phyloP scores from a whole-genome alignment of 768 basidiomycete species.

The Pleurotus djamor region DNA sequence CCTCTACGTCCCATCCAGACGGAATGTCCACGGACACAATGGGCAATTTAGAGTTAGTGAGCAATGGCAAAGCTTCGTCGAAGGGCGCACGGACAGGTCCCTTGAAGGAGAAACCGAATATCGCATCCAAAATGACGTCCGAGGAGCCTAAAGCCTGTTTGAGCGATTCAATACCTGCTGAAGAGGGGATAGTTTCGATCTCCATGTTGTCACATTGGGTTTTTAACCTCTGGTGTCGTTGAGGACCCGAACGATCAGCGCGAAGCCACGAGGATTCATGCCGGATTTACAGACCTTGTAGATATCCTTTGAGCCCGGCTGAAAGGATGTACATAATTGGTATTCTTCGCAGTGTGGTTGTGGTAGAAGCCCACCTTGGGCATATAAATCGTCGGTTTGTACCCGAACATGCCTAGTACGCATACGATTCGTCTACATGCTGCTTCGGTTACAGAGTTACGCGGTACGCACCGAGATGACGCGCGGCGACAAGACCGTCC shows the following conservation, averaged over 20 bases:
- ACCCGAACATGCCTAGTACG: slow-evolving; percentile 82
- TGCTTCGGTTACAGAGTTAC: too few species aligned
- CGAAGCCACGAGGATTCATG: neutral
- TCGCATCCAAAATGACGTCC: slow-evolving; percentile 90
- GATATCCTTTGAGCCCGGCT: slow-evolving; percentile 93
- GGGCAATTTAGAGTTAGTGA: slow-evolving; percentile 65
- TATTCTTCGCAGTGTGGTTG: neutral
- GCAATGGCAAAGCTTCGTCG: slow-evolving; percentile 65
- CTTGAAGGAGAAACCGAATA: slow-evolving; percentile 98
- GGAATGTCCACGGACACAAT: slow-evolving; percentile 97
- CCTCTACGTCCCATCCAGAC: slow-evolving; percentile 93
- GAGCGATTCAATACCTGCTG: slow-evolving; percentile 43
- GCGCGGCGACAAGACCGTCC: slow-evolving; percentile 94
- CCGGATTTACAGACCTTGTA: slow-evolving; percentile 56
- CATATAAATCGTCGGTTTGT: slow-evolving; percentile 86
- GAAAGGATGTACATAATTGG: slow-evolving; percentile 5
- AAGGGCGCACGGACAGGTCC: slow-evolving; percentile 91
- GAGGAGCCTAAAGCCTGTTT: slow-evolving; percentile 49
- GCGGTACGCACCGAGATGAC: slow-evolving; percentile 70
- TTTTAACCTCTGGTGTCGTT: slow-evolving; percentile 59
- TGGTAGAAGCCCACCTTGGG: slow-evolving; percentile 69
- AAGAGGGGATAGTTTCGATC: slow-evolving; percentile 66
- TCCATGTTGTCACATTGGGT: slow-evolving; percentile 88
- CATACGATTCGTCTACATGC: too few species aligned
- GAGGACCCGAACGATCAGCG: neutral